Evolutionary conservation across 305 asterid species (phyloP).

Genomic region (Striga hermonthica): DNA sequence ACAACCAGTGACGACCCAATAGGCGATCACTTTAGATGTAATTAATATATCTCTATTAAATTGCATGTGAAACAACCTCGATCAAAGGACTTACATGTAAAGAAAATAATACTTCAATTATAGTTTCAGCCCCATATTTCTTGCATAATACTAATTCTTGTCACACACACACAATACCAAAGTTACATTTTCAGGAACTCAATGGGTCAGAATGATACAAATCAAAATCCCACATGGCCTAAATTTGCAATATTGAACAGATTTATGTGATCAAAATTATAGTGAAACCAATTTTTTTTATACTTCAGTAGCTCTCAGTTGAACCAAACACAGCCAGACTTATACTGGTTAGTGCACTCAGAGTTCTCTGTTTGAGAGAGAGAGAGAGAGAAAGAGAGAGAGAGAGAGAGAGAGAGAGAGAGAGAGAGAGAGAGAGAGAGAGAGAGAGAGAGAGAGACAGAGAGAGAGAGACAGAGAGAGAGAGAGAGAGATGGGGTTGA

Average conservation of each 20-base stretch:
- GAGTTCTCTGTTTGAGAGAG: background rate
- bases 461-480: background rate
- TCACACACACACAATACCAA: background rate
- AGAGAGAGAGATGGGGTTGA: slow-evolving; percentile 29
- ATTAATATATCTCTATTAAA: background rate
- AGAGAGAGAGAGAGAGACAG: slow-evolving; percentile 22
- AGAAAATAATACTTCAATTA: no score
- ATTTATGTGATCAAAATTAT: no score
- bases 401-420: slow-evolving; percentile 30
- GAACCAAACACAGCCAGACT: background rate
- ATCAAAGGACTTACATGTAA: no score
- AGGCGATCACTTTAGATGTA: slow-evolving; percentile 1
- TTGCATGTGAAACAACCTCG: no score
- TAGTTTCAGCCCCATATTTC: no score
- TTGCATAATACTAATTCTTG: background rate
- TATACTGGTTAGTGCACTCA: slow-evolving; percentile 4
- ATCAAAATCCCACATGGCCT: background rate
- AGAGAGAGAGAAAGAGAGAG: background rate
- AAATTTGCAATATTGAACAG: background rate
- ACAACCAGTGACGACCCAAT: slow-evolving; percentile 5
- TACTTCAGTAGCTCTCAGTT: slow-evolving; percentile 3
- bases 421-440: background rate
- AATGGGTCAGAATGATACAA: background rate
- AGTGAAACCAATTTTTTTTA: no score
- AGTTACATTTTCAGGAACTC: background rate